Base-by-base conservation (phyloP, 2,329 filamentous ascomycete genomes). In the Trichoderma pleuroti region DNA sequence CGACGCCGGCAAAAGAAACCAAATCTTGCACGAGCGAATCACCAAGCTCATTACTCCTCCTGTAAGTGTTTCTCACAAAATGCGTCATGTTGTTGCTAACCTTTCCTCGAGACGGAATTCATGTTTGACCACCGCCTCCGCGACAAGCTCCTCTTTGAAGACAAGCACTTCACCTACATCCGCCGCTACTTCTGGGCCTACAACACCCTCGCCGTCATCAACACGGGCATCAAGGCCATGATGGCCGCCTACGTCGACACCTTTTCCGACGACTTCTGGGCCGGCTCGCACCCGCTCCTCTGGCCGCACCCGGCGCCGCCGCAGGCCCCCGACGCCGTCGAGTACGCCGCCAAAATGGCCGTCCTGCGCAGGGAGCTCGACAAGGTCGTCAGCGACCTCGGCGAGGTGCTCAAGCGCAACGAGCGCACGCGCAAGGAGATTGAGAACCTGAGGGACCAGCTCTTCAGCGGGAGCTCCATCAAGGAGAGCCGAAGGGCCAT, bases 391-490 rank as follows among this genome's bases (percentile, higher is more conserved):
- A 80, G 79, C 12, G 83, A 86, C 57, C 81, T 88, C 2, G 78
- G 81, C 12, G 81, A 79, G 12, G 80, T 87, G 28, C 80, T 85
- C 30, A 80, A 82, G 61, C 82, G 85, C 69, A 89, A 89, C 70
- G 85, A 87, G 73, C 82, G 84, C 61, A 82, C 85, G 18, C 79
- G 86, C 21, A 84, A 84, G 64, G 86, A 89, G 75, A 88, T 90
- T 60, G 80, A 84, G 65, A 86, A 84, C 5, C 76, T 91, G 71
- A 81, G 88, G 66, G 88, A 90, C 71, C 88, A 90, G 76, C 82
- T 91, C 0, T 91, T 90, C 77, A 86, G 82, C 42, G 88, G 88
- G 2, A 90, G 88, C n/a, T 85, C 83, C 3, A 88, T 91, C 69
- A 85, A 88, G 74, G 88, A 90, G 76, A 86, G 84, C 52, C 80